Conservation (phyloP, 1,139 yeast species). For the Saccharomyces hybrid region DNA sequence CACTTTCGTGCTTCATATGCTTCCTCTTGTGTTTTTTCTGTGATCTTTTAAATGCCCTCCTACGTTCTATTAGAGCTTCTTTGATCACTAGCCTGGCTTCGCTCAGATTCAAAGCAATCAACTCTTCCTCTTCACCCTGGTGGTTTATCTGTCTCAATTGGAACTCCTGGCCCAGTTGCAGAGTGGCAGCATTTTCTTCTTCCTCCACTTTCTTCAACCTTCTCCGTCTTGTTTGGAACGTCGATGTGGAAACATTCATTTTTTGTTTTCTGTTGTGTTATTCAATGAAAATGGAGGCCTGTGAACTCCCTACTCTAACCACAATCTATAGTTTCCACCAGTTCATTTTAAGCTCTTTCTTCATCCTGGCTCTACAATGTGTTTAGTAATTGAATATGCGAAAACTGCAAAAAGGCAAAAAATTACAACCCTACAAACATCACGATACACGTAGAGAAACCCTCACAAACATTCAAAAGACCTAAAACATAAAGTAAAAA, state of each 20-base stretch:
- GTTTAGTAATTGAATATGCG: not conserved
- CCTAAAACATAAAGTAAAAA: too few relatives aligned
- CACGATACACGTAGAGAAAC: not conserved
- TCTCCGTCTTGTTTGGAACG: conserved; percentile 74
- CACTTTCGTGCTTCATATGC: conserved; percentile 32
- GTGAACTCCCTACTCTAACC: not conserved
- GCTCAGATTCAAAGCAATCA: conserved; percentile 77
- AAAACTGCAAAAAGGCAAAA: not conserved
- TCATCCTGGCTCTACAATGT: not conserved
- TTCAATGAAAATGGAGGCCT: too few relatives aligned
- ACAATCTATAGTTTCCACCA: not conserved
- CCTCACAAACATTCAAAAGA: too few relatives aligned
- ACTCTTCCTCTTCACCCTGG: conserved; percentile 65
- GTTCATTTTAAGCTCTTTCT: not conserved
- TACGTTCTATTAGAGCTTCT: conserved; percentile 80
- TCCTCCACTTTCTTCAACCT: conserved; percentile 61
- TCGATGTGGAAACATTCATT: conserved; percentile 87
- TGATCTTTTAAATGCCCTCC: conserved; percentile 38
- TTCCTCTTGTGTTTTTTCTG: conserved; percentile 34
- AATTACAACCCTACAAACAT: not conserved
- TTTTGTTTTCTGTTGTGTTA: not conserved
- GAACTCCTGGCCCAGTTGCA: conserved; percentile 89
- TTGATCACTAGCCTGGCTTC: conserved; percentile 86
- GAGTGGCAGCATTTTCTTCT: conserved; percentile 83
- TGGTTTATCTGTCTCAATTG: conserved; percentile 73